A percentile compares a stretch with the other conserved stretches of the same genome.
phyloP scores from a whole-genome alignment of 177 flowering plant genomes.

The Vitis hybrid region DNA sequence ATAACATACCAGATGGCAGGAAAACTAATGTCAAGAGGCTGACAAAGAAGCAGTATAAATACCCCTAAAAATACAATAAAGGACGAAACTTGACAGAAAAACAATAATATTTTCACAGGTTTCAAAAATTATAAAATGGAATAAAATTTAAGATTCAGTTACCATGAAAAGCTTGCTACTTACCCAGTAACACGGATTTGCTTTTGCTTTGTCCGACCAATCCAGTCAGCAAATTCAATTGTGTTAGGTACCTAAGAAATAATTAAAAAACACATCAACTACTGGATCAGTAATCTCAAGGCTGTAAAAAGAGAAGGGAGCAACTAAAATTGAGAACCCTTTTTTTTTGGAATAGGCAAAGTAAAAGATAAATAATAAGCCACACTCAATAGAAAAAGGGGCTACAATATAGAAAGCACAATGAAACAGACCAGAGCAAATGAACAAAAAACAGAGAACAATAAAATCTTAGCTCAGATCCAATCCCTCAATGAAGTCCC shows the following conservation, averaged over 20 bases:
- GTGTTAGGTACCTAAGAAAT: conserved; percentile 87
- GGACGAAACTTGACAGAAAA: background rate
- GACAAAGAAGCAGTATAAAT: background rate
- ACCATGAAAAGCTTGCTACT: conserved; percentile 16
- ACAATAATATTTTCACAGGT: too few relatives aligned
- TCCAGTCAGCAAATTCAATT: conserved; percentile 97
- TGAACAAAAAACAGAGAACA: too few relatives aligned
- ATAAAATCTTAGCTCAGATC: too few relatives aligned
- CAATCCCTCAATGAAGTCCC: too few relatives aligned
- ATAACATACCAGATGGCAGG: conserved; percentile 15
- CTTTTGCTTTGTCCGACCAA: conserved; percentile 96
- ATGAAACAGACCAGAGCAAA: too few relatives aligned
- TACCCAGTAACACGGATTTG: conserved; percentile 92
- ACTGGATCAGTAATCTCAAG: background rate
- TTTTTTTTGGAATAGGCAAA: background rate
- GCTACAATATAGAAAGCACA: too few relatives aligned
- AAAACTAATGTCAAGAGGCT: conserved; percentile 5
- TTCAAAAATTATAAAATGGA: too few relatives aligned
- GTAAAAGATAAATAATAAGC: too few relatives aligned
- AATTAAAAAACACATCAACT: background rate
- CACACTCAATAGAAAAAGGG: too few relatives aligned
- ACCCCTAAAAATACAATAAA: background rate
- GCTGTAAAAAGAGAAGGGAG: conserved; percentile 1
- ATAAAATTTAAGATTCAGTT: background rate
- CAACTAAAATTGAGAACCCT: background rate